Evolutionary conservation across 371 early-diverging fungal species (phyloP), one percentile per base, ranked within the genome.

Genomic region (Mucor piriformis): DNA sequence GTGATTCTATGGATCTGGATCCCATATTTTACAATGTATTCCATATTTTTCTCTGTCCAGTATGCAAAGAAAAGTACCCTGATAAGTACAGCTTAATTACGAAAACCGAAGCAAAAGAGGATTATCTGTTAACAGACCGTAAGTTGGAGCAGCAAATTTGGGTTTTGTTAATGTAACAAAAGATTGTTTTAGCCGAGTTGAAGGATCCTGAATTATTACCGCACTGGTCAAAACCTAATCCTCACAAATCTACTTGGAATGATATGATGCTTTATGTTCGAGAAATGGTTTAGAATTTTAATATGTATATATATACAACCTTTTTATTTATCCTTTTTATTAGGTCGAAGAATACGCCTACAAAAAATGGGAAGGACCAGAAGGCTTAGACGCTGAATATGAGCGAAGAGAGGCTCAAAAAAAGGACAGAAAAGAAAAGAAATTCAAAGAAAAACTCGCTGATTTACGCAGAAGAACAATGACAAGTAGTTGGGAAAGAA

Each of bases 241-340:
- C 98, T 20, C 92, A 91, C 61, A 96, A 96, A 59, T 82, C 92
- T 0, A 95, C 93, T 1, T 98, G 92, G 89, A 92, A 92, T 72
- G 94, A 94, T 76, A 98, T 98, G 98, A 86, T 93, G 79, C 75
- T 97, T 15, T 97, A 91, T 64, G 77, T 96, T 24, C 84, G 97
- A 21, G 81, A 82, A 59, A 93, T 95, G 74, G 89, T 87, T n/a
- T 74, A 46, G 3, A 24, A 11, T 46, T 46, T 46, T 23, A 21
- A 24, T 21, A 3, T 7, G 10, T 16, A 24, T 21, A 24, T 8
- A 44, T 20, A 11, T 7, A 11, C 3, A 18, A 4, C 21, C 3
- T 46, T 24, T 7, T 42, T 42, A 18, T 42, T 48, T 44, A 15
- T 48, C 5, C 18, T 7, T 10, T 48, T 15, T 32, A 33, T 34